Conservation (phyloP, 2,329 filamentous ascomycete species). For the Capronia americana region DNA sequence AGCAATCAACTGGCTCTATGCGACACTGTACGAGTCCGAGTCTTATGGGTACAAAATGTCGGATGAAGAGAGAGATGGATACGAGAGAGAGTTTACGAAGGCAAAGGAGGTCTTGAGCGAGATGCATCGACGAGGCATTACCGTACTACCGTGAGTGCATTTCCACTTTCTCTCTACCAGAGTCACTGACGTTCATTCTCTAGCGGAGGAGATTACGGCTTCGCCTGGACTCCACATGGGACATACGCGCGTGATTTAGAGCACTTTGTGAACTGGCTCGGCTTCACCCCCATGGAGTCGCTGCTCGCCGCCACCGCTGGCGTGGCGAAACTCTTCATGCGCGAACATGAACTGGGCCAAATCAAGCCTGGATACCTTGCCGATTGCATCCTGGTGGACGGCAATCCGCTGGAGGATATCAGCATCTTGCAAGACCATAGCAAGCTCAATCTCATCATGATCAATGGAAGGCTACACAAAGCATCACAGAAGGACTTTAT, state of each 20-base stretch:
- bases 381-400: constrained; percentile 56
- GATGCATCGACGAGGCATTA: constrained; percentile 55
- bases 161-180: not conserved
- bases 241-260: constrained; percentile 57
- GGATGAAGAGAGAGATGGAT: constrained; percentile 54
- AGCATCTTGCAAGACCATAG: constrained; percentile 51
- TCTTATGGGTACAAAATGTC: constrained; percentile 52
- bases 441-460: constrained; percentile 54
- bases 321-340: constrained; percentile 52
- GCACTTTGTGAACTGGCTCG: constrained; percentile 55
- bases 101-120: constrained; percentile 51
- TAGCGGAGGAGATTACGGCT: constrained; percentile 51
- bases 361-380: constrained; percentile 52
- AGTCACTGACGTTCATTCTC: not conserved
- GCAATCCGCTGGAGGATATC: constrained; percentile 53
- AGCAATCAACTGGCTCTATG: constrained; percentile 53
- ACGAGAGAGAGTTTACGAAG: constrained; percentile 51
- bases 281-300: constrained; percentile 53
- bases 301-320: constrained; percentile 53
- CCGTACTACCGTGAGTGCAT: constrained; percentile 51
- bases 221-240: constrained; percentile 57
- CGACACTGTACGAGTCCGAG: constrained; percentile 48
- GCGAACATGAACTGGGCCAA: constrained; percentile 49
- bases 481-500: constrained; percentile 35
- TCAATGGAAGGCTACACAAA: constrained; percentile 58